Evolutionary conservation across 2,329 filamentous ascomycete species (phyloP).

Genomic region (Venturia asperata): DNA sequence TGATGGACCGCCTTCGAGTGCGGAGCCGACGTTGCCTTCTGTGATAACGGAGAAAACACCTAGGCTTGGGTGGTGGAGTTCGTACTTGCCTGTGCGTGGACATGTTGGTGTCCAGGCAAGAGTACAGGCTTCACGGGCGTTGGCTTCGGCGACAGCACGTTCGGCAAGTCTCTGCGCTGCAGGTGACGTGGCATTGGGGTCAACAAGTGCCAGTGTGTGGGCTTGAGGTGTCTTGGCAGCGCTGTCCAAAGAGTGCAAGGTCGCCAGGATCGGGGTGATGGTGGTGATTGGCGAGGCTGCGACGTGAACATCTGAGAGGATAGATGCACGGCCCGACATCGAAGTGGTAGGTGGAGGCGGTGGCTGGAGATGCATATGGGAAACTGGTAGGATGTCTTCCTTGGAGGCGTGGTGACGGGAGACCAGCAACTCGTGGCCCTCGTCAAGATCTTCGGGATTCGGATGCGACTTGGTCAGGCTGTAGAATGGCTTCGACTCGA

Average conservation of each 20-base stretch:
- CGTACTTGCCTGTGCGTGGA: constrained; percentile 36
- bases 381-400: constrained; percentile 31
- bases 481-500: constrained; percentile 64
- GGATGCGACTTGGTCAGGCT: constrained; percentile 54
- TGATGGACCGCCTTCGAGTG: constrained; percentile 6
- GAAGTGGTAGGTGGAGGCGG: constrained; percentile 28
- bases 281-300: constrained; percentile 32
- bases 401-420: constrained; percentile 26
- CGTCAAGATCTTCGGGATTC: constrained; percentile 49
- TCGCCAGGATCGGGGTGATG: constrained; percentile 43
- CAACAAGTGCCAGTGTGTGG: constrained; percentile 54
- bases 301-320: constrained; percentile 28
- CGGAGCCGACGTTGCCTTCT: constrained; percentile 31
- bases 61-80: constrained; percentile 40
- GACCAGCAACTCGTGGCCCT: constrained; percentile 34
- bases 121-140: constrained; percentile 61
- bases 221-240: constrained; percentile 40
- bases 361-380: constrained; percentile 33
- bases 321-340: constrained; percentile 19
- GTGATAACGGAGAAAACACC: constrained; percentile 39
- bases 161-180: constrained; percentile 56
- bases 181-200: constrained; percentile 58
- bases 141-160: constrained; percentile 52
- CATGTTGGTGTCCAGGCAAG: constrained; percentile 51
- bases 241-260: constrained; percentile 39